Percentiles rank a stretch among this genome's conserved stretches.
These are phyloP conservation scores for Curvularia eragrostidis DNA, from an alignment of 2,329 filamentous ascomycete genomes.

Conservation along the genomic window DNA sequence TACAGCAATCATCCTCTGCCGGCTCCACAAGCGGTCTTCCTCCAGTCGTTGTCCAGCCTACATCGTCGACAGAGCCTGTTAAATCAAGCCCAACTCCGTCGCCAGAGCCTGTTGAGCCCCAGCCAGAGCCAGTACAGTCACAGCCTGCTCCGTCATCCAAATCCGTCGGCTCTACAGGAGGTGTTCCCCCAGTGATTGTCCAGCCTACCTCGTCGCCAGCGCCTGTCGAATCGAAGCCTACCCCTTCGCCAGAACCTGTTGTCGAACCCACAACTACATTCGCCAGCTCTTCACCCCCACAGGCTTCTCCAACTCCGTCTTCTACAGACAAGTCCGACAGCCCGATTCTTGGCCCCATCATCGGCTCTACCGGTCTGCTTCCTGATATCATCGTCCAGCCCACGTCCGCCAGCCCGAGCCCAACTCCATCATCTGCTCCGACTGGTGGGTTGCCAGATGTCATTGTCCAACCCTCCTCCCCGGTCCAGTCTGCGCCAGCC, in stretches of 20 bases:
- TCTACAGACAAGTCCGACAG: not conserved
- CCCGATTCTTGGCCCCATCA: slow-evolving; percentile 7
- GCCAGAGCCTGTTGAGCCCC: not conserved
- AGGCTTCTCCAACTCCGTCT: not conserved
- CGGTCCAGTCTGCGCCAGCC: not conserved
- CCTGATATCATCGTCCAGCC: slow-evolving; percentile 19
- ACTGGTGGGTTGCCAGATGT: slow-evolving; percentile 1
- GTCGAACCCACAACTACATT: not conserved
- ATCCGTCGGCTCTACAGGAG: no score
- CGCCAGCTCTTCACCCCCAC: not conserved
- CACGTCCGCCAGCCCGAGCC: slow-evolving; percentile 6
- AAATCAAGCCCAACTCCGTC: not conserved
- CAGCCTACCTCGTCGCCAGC: not conserved
- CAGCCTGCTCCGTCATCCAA: not conserved
- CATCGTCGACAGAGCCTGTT: not conserved
- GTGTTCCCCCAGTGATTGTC: not conserved
- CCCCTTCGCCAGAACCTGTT: not conserved
- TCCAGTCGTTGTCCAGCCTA: slow-evolving; percentile 12
- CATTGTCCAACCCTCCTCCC: slow-evolving; percentile 7
- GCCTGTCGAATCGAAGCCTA: slow-evolving; percentile 10
- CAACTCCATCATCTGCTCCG: not conserved
- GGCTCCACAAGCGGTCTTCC: slow-evolving; percentile 22
- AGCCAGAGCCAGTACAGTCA: no score
- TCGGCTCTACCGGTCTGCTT: slow-evolving; percentile 31
- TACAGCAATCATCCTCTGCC: not conserved